Evolutionary conservation across 495 filamentous ascomycete genomes (phyloP).

Genomic region (Penicillium desertorum): DNA sequence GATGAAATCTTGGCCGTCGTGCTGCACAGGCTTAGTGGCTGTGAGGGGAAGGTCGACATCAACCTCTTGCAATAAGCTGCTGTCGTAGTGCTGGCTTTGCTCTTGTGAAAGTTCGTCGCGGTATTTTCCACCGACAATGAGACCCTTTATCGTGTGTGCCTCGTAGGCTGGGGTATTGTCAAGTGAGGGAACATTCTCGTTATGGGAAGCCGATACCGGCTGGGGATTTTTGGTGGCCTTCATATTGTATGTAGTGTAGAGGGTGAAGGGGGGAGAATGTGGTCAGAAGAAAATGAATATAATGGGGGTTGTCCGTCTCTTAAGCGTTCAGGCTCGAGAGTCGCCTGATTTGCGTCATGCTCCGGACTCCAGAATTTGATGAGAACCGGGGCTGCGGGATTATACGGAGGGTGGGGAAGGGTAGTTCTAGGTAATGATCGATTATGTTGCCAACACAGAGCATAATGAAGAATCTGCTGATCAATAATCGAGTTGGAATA

Average conservation of each 20-base stretch:
- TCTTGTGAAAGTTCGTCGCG: conserved; percentile 20
- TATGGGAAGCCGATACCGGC: conserved; percentile 29
- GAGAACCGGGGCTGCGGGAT: conserved; percentile 12
- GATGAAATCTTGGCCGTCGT: conserved; percentile 36
- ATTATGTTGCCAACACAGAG: neutral
- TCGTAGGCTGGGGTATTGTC: conserved; percentile 7
- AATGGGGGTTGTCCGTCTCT: neutral
- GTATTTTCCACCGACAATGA: conserved; percentile 40
- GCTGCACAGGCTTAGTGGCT: conserved; percentile 27
- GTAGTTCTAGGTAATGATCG: neutral
- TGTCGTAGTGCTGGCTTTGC: conserved; percentile 25
- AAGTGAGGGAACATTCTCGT: conserved; percentile 24
- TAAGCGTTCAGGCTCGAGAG: neutral
- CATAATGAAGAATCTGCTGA: neutral
- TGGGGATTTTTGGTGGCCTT: conserved; percentile 24
- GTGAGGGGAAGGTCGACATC: conserved; percentile 47
- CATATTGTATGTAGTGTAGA: conserved; percentile 12
- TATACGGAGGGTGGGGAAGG: conserved; percentile 7
- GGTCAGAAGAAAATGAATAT: neutral
- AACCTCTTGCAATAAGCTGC: conserved; percentile 36
- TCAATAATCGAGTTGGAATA: conserved; percentile 3
- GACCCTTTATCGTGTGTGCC: conserved; percentile 22
- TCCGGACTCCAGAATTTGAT: conserved; percentile 7
- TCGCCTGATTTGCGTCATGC: neutral
- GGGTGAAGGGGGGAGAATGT: neutral